Evolutionary conservation across 441 rosid genomes (phyloP), one percentile per base, ranked within the genome.

Genomic region (Brassica balearica): DNA sequence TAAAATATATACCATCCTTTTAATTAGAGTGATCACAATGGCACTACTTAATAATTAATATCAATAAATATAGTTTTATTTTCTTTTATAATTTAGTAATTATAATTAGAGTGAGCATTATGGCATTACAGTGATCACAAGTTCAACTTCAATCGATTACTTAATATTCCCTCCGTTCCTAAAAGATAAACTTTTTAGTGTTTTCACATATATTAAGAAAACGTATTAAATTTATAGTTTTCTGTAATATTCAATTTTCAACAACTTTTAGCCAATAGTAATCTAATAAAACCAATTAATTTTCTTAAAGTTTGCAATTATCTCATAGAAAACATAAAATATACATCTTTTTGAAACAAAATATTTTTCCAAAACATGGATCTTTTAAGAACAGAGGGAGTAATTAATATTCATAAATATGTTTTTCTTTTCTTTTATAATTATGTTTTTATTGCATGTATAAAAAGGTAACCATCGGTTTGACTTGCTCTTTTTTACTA

Each of bases 11-110:
- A 48, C 17, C 56, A 48, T 48, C 56, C 17, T n/a, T 48, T 48
- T 48, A 48, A 48, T n/a, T 48, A 48, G 56, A 48, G 56, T 48
- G 17, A 48, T 48, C 56, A 48, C 56, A 48, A 48, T 48, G 17
- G 56, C 56, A 48, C 17, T n/a, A 48, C 56, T 48, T 48, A 48
- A n/a, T 48, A 48, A 48, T n/a, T 48, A 48, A 48, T 48, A 48
- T 48, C 17, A 6, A 48, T 48, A 48, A n/a, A 48, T 48, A n/a
- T 48, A 5, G 11, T 43, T 41, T 43, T 43, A 8, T 48, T 48
- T 48, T n/a, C 17, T n/a, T 48, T 48, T 48, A 48, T 48, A 48
- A 48, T 46, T 46, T 46, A 46, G 1, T 12, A n/a, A 48, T 48
- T 48, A 48, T 48, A 48, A 48, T n/a, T 46, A 46, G 53, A 48